These are phyloP conservation scores for Cucurbitaria berberidis DNA, from an alignment of 2,329 filamentous ascomycete species.

Conservation along the genomic window DNA sequence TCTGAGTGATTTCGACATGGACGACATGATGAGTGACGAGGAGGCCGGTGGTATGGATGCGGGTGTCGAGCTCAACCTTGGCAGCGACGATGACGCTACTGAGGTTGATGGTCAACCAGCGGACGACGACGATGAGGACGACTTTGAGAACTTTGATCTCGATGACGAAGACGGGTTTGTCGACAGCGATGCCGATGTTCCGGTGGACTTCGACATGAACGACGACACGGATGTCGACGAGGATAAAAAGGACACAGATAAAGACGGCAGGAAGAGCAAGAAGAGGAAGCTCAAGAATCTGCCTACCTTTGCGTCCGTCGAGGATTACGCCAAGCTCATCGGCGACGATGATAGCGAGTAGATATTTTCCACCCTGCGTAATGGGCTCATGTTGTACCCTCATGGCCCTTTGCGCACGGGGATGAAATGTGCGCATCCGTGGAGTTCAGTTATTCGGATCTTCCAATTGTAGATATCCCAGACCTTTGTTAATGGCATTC, in stretches of 20 bases:
- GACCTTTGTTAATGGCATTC: conserved; percentile 32
- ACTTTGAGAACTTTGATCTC: conserved; percentile 51
- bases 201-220: conserved; percentile 55
- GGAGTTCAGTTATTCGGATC: conserved; percentile 12
- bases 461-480: conserved; percentile 42
- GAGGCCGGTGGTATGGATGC: conserved; percentile 52
- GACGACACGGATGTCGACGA: conserved; percentile 51
- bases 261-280: conserved; percentile 63
- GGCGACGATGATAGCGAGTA: conserved; percentile 63
- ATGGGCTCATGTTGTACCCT: neutral
- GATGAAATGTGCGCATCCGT: neutral
- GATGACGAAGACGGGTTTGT: conserved; percentile 63
- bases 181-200: conserved; percentile 62
- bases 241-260: conserved; percentile 38
- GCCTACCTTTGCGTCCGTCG: conserved; percentile 89
- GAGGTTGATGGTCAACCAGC: conserved; percentile 52
- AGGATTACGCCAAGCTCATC: conserved; percentile 90
- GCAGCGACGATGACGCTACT: conserved; percentile 57
- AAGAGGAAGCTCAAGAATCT: conserved; percentile 86
- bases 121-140: conserved; percentile 39
- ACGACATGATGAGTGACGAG: conserved; percentile 54
- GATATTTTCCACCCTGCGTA: conserved; percentile 1
- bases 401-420: neutral
- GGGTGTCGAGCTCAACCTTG: conserved; percentile 53
- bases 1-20: conserved; percentile 60